These are phyloP conservation scores for Nevesoporus exiguus DNA, from an alignment of 768 basidiomycete species.

Conservation along the genomic window DNA sequence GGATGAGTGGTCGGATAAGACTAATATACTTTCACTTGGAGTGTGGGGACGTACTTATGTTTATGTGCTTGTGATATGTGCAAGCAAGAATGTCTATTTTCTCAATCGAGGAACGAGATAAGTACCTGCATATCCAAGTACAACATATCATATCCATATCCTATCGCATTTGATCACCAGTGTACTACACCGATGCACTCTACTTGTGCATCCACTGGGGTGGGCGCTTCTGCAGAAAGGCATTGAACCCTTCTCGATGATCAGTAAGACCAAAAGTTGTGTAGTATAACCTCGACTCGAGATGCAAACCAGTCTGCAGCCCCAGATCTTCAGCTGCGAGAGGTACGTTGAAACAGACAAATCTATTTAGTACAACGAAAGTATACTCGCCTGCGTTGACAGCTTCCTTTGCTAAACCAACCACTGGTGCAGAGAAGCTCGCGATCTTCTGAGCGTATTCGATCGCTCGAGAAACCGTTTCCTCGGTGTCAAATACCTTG, in stretches of 20 bases:
- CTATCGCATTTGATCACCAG: too few relatives aligned
- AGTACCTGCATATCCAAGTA: too few relatives aligned
- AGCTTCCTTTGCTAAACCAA: slow-evolving; percentile 47
- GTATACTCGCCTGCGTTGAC: slow-evolving; percentile 40
- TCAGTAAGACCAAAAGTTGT: slow-evolving; percentile 47
- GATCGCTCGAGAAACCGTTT: slow-evolving; percentile 44
- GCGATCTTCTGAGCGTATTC: slow-evolving; percentile 37
- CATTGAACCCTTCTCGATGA: slow-evolving; percentile 45
- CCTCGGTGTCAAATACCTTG: slow-evolving; percentile 38
- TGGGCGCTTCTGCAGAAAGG: slow-evolving; percentile 46
- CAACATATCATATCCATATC: too few relatives aligned
- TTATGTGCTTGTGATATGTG: too few relatives aligned
- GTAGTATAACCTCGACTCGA: slow-evolving; percentile 50
- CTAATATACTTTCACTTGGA: too few relatives aligned
- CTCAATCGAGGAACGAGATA: too few relatives aligned
- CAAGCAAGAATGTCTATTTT: too few relatives aligned
- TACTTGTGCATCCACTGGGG: slow-evolving; percentile 43
- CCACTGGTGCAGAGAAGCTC: slow-evolving; percentile 28
- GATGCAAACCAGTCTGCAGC: slow-evolving; percentile 41
- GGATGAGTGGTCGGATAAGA: too few relatives aligned
- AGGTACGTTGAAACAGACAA: not conserved
- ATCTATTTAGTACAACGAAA: not conserved
- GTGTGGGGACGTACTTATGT: too few relatives aligned
- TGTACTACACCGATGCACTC: not conserved
- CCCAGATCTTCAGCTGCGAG: slow-evolving; percentile 44